Percentiles rank a stretch among this genome's conserved stretches.
Conservation (phyloP, 768 basidiomycete species). For the Mycena albidolilacea region DNA sequence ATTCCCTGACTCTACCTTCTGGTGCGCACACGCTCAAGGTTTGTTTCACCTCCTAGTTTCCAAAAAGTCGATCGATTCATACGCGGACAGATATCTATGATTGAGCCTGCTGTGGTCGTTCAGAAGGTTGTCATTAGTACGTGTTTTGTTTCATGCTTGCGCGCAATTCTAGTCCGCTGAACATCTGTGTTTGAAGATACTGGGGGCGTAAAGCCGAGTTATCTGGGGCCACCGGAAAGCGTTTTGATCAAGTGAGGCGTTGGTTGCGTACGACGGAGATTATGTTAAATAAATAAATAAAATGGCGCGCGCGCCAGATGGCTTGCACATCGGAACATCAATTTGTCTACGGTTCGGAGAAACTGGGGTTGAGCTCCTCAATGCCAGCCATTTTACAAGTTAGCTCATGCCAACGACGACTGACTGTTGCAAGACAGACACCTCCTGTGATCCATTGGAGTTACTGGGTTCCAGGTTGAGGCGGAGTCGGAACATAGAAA, state of each 20-base stretch:
- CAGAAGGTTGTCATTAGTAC: slow-evolving; percentile 75
- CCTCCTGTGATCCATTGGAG: too few species aligned
- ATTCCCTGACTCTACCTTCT: slow-evolving; percentile 56
- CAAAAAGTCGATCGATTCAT: not conserved
- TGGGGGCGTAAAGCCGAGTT: slow-evolving; percentile 68
- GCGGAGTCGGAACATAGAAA: too few species aligned
- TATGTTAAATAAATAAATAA: too few species aligned
- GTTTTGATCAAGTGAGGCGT: slow-evolving; percentile 39
- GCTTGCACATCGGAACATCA: too few species aligned
- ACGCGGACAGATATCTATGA: slow-evolving; percentile 60
- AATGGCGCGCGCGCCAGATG: too few species aligned
- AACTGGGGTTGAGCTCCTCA: too few species aligned
- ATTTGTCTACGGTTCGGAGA: too few species aligned
- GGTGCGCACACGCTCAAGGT: slow-evolving; percentile 76
- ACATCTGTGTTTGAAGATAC: slow-evolving; percentile 56
- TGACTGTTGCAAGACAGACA: too few species aligned
- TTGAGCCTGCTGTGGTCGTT: slow-evolving; percentile 72
- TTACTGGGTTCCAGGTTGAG: too few species aligned
- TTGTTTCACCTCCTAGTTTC: slow-evolving; percentile 21
- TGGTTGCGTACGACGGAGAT: too few species aligned
- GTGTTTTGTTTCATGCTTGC: slow-evolving; percentile 29
- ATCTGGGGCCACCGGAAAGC: slow-evolving; percentile 77
- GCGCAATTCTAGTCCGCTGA: not conserved
- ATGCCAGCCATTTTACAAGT: too few species aligned
- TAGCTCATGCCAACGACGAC: too few species aligned